phyloP scores from a whole-genome alignment of 2,329 filamentous ascomycete genomes.

The Capronia epimyces region DNA sequence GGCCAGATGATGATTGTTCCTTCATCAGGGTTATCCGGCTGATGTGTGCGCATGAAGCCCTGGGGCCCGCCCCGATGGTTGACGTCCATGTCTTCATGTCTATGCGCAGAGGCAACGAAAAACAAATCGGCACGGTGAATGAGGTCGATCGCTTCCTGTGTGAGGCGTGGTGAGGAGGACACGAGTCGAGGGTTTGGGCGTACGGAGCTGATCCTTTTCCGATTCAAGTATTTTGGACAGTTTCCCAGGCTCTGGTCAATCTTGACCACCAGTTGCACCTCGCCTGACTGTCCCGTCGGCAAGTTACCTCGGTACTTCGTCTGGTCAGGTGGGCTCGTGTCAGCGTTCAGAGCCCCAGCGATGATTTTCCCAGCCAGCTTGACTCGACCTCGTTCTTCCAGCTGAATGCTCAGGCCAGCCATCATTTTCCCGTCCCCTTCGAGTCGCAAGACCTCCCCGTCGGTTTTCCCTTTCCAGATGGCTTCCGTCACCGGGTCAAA shows the following conservation, averaged over 20 bases:
- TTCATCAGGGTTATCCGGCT: conserved; percentile 44
- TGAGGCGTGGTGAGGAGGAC: conserved; percentile 46
- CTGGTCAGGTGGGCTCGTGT: conserved; percentile 31
- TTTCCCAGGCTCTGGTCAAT: conserved; percentile 63
- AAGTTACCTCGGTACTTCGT: conserved; percentile 1
- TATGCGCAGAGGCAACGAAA: conserved; percentile 66
- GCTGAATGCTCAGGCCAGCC: conserved; percentile 57
- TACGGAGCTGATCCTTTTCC: conserved; percentile 55
- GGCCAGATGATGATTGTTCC: conserved; percentile 62
- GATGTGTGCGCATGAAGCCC: conserved; percentile 65
- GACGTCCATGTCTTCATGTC: conserved; percentile 66
- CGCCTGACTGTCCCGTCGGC: conserved; percentile 28
- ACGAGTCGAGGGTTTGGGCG: conserved; percentile 52
- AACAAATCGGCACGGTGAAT: conserved; percentile 65
- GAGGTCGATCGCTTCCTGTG: conserved; percentile 52
- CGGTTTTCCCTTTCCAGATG: conserved; percentile 49
- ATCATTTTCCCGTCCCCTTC: conserved; percentile 48
- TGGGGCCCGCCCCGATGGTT: conserved; percentile 71
- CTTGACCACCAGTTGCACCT: conserved; percentile 58
- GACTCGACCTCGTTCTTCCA: conserved; percentile 63
- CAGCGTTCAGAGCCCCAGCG: conserved; percentile 52
- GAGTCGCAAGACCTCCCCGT: conserved; percentile 43
- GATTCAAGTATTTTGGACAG: conserved; percentile 68
- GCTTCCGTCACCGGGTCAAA: conserved; percentile 66
- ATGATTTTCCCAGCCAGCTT: conserved; percentile 69